phyloP scores from a whole-genome alignment of 257 asterid genomes.

The Nicotiana attenuata region DNA sequence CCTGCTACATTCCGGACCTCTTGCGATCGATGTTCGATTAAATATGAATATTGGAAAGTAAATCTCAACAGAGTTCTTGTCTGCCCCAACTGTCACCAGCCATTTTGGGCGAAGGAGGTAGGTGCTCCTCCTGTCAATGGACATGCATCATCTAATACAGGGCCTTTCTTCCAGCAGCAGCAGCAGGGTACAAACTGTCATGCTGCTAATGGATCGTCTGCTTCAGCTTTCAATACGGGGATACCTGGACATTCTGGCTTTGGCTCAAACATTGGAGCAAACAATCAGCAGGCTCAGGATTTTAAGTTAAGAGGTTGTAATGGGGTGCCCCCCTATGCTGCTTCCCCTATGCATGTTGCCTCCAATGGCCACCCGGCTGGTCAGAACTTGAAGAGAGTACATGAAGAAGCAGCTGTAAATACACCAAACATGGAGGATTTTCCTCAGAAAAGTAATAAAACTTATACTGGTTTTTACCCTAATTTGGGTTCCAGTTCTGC shows the following conservation, averaged over 20 bases:
- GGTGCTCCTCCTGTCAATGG: conserved; percentile 22
- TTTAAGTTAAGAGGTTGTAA: conserved; percentile 15
- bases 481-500: conserved; percentile 11
- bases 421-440: neutral
- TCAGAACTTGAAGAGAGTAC: conserved; percentile 22
- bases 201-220: conserved; percentile 1
- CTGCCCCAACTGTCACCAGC: conserved; percentile 35
- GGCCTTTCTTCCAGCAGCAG: conserved; percentile 9
- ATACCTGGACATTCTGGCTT: conserved; percentile 4
- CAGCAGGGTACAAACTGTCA: conserved; percentile 11
- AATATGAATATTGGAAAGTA: conserved; percentile 23
- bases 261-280: neutral
- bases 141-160: neutral
- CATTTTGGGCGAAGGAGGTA: conserved; percentile 39
- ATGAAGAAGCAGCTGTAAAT: conserved; percentile 7
- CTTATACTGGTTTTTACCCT: conserved; percentile 17
- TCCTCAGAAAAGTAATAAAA: neutral
- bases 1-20: conserved; percentile 49
- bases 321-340: conserved; percentile 9
- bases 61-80: conserved; percentile 36
- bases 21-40: conserved; percentile 34
- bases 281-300: neutral
- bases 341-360: conserved; percentile 9
- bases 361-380: conserved; percentile 9
- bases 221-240: conserved; percentile 3